These are phyloP conservation scores for Mycena latifolia DNA, from an alignment of 768 basidiomycete genomes.

Conservation along the genomic window DNA sequence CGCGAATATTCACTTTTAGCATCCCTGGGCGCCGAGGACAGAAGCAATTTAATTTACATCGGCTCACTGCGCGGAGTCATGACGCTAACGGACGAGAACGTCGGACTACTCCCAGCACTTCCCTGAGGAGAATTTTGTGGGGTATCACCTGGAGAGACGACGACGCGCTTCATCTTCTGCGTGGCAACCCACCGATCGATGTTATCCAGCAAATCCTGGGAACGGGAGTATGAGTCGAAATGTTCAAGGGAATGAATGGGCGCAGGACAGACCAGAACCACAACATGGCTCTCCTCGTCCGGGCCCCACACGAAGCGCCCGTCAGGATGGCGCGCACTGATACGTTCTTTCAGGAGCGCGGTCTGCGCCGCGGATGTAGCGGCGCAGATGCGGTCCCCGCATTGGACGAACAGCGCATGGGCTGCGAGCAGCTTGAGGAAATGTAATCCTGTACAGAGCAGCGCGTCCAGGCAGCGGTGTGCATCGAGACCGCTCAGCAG, in stretches of 20 bases:
- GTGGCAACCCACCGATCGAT: slow-evolving; percentile 1
- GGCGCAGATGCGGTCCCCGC: slow-evolving; percentile 3
- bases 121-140: too few relatives aligned
- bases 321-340: not conserved
- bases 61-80: not conserved
- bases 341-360: not conserved
- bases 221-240: not conserved
- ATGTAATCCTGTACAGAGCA: not conserved
- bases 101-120: not conserved
- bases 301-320: slow-evolving; percentile 3
- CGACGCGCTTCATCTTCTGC: not conserved
- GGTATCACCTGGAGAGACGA: too few relatives aligned
- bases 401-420: not conserved
- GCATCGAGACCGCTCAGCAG: not conserved
- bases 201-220: not conserved
- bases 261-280: not conserved
- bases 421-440: not conserved
- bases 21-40: too few relatives aligned
- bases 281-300: not conserved
- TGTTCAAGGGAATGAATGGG: too few relatives aligned
- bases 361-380: not conserved
- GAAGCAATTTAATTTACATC: too few relatives aligned
- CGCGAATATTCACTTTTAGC: too few relatives aligned
- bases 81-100: not conserved
- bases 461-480: not conserved